Evolutionary conservation across 1,284 basidiomycete species (phyloP), one percentile per base, ranked within the genome.

Genomic region (Austroboletus olivaceoglutinosus): DNA sequence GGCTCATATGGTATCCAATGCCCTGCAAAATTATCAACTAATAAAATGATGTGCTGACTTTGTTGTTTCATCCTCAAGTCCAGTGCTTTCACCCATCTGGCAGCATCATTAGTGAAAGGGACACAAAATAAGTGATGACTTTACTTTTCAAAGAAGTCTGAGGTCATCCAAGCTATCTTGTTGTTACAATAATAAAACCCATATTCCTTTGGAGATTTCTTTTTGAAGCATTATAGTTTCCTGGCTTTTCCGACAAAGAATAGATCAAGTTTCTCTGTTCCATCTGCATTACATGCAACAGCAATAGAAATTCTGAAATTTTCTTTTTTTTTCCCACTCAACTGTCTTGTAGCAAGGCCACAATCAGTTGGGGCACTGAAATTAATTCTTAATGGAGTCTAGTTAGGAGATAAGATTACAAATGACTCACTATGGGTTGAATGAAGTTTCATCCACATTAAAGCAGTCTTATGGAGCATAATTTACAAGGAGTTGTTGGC

Each of bases 151-250:
- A 54, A 54, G 0, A 54, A 5, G 0, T 2, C 15, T 1, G 0
- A 0, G 2, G 43, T 54, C 44, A 54, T 54, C 50, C 50, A 54
- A 19, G 50, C 47, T 3, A 25, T 52, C 5, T 19, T 37, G 4
- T 53, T 55, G 45, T 34, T 42, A 0, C 6, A 13, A 11, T 55
- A 55, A 21, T 54, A n/a, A 25, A 55, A 31, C 2, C 47, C 47
- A 3, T 3, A 8, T 2, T 22, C 4, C 1, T 48, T 8, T 7
- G 30, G 21, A 2, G 30, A 10, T 5, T 21, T 11, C 2, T 22
- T 33, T 2, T 51, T 12, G 15, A 56, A 56, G 43, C 52, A 56
- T 0, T 3, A 11, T 0, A 46, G 48, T 7, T 44, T 52, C 1
- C 0, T 9, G 2, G 6, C 10, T n/a, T 43, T 50, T 12, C 40